These are phyloP conservation scores for Eucalyptus brandiana DNA, from an alignment of 345 rosid genomes.

Conservation along the genomic window DNA sequence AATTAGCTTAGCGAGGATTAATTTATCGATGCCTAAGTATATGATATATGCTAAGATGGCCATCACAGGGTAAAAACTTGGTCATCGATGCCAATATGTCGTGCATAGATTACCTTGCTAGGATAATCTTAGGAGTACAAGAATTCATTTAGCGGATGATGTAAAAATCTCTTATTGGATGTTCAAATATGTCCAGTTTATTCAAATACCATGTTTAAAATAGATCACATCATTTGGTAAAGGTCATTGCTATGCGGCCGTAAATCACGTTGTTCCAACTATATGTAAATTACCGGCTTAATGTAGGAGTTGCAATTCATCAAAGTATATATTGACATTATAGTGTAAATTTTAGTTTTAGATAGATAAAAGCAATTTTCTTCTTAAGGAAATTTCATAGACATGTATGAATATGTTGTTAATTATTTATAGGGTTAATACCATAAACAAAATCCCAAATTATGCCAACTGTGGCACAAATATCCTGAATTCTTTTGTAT, in stretches of 20 bases:
- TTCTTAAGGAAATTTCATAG: not conserved
- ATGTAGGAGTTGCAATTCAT: not conserved
- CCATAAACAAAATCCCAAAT: not conserved
- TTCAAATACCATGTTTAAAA: not conserved
- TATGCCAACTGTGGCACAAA: rapidly evolving
- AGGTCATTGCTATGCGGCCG: not conserved
- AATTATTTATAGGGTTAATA: not conserved
- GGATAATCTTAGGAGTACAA: not conserved
- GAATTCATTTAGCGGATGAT: not conserved
- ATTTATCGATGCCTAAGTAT: not conserved
- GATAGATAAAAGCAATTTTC: not conserved
- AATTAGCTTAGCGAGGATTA: not conserved
- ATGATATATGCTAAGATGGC: not conserved
- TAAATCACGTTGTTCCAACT: not conserved
- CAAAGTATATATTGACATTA: not conserved
- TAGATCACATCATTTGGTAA: not conserved
- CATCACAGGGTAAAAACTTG: not conserved
- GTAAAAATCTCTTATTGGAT: not conserved
- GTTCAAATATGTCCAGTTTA: not conserved
- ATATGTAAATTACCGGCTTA: not conserved
- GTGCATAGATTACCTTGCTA: not conserved
- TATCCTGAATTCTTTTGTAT: no score
- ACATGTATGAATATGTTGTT: not conserved
- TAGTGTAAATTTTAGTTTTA: not conserved
- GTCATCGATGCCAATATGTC: not conserved